Conservation (phyloP, 768 basidiomycete species). For the Agaricus blazei region DNA sequence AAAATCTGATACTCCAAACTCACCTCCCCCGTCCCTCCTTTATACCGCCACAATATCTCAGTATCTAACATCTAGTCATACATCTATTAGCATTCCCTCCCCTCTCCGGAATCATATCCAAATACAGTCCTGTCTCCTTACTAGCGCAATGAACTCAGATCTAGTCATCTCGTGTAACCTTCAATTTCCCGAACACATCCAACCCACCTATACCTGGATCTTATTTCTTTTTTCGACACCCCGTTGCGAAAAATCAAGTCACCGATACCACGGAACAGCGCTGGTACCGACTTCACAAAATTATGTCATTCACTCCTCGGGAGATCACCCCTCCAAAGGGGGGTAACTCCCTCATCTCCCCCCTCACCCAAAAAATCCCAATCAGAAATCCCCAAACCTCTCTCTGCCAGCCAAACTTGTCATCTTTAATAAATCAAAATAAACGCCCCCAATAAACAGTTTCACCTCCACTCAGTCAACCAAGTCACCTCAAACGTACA, state of each 20-base stretch:
- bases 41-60: background rate
- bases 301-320: background rate
- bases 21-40: background rate
- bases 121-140: background rate
- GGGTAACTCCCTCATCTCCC: background rate
- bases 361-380: background rate
- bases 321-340: background rate
- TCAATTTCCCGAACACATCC: background rate
- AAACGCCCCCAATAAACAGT: background rate
- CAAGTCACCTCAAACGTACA: slow-evolving; percentile 3
- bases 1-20: background rate
- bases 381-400: too few species aligned
- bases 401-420: too few species aligned
- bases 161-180: slow-evolving; percentile 3
- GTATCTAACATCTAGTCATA: background rate
- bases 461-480: slow-evolving; percentile 1
- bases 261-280: slow-evolving; percentile 5
- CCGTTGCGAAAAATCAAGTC: background rate
- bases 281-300: background rate
- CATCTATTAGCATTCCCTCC: slow-evolving; percentile 1
- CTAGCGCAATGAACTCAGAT: slow-evolving; percentile 3
- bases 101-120: background rate
- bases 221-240: background rate
- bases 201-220: too few species aligned
- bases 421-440: too few species aligned